These are phyloP conservation scores for Eucalyptus sp. DNA, from an alignment of 345 rosid genomes.

Conservation along the genomic window DNA sequence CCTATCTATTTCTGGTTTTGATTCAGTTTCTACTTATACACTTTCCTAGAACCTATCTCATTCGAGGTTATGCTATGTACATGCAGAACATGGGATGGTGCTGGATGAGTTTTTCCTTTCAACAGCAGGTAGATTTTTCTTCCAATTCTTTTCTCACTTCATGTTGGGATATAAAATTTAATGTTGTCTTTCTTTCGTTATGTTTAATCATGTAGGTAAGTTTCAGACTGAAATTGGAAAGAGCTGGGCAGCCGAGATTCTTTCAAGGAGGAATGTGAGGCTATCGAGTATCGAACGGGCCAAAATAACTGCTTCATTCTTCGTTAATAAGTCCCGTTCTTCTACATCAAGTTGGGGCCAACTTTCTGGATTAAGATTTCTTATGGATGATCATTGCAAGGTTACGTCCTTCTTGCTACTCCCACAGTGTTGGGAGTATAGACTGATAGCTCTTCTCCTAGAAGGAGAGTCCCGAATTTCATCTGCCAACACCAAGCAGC, in stretches of 20 bases:
- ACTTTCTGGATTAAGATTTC: not conserved
- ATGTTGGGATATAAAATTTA: not conserved
- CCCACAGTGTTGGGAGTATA: not conserved
- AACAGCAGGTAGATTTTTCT: slow-evolving; percentile 55
- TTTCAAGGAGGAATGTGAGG: slow-evolving; percentile 55
- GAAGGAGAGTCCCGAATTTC: not conserved
- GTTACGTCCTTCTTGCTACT: not conserved
- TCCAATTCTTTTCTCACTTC: not conserved
- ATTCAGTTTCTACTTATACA: not conserved
- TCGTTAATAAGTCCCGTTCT: not conserved
- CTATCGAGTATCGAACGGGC: slow-evolving; percentile 5
- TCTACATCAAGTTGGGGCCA: not conserved
- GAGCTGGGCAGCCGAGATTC: slow-evolving; percentile 84
- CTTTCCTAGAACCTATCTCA: not conserved
- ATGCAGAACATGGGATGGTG: slow-evolving; percentile 81
- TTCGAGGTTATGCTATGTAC: not conserved
- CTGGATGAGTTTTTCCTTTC: slow-evolving; percentile 87
- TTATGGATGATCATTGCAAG: not conserved
- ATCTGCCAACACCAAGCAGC: not conserved
- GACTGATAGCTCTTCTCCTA: not conserved
- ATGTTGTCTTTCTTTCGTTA: not conserved
- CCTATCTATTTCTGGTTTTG: not conserved
- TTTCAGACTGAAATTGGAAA: slow-evolving; percentile 86
- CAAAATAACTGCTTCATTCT: slow-evolving; percentile 8
- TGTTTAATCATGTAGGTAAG: slow-evolving; percentile 42